phyloP scores from a whole-genome alignment of 345 rosid species.

The Eucalyptus dawsonii region DNA sequence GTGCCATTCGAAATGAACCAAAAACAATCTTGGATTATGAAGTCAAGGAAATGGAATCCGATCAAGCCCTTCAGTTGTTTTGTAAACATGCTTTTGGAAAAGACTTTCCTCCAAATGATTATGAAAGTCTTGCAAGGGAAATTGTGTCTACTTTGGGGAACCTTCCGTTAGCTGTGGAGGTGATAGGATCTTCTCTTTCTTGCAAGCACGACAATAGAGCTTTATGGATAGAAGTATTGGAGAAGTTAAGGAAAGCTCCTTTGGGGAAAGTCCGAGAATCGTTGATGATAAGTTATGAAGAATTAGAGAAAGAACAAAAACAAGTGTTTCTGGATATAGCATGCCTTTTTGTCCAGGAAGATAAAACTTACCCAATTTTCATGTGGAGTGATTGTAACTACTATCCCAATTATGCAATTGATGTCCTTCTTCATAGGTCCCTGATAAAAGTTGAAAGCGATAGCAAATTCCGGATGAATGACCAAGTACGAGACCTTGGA shows the following conservation, averaged over 20 bases:
- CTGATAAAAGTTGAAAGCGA: background rate
- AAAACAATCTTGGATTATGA: background rate
- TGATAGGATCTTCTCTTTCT: background rate
- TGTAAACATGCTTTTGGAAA: background rate
- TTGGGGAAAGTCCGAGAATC: background rate
- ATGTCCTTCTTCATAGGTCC: background rate
- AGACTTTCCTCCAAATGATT: background rate
- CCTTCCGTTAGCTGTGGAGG: background rate
- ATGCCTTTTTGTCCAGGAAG: slow-evolving; percentile 1
- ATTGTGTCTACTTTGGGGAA: background rate
- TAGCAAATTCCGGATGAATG: background rate
- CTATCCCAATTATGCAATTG: background rate
- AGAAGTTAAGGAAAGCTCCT: background rate
- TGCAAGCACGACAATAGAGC: background rate
- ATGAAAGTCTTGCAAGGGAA: background rate
- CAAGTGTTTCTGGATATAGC: slow-evolving; percentile 10
- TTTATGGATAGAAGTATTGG: background rate
- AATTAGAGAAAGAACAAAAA: background rate
- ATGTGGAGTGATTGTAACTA: background rate
- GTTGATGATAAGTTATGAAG: slow-evolving; percentile 5
- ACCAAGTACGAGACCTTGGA: slow-evolving; percentile 6
- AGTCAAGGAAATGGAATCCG: background rate
- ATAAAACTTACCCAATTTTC: background rate
- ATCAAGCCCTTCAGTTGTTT: background rate
- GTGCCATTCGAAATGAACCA: background rate